These are phyloP conservation scores for Carex cristatella DNA, from an alignment of 176 grass and related monocot species.

Conservation along the genomic window DNA sequence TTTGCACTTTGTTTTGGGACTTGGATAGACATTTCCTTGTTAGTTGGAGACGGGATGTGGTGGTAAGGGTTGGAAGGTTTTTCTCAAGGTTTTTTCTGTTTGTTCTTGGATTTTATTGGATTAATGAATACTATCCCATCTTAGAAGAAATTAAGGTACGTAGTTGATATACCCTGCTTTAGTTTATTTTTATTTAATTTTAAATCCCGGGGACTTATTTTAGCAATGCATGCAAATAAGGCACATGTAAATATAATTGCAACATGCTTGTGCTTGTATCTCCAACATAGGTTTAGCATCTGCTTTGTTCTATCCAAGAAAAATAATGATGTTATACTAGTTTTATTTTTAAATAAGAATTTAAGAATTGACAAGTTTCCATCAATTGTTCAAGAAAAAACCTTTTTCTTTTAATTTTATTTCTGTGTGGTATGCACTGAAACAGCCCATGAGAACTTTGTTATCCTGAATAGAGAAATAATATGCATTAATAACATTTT, in stretches of 20 bases:
- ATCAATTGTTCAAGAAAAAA: background rate
- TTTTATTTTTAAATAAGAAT: background rate
- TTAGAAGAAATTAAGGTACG: slow-evolving; percentile 1
- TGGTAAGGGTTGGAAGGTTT: background rate
- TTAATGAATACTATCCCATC: slow-evolving; percentile 7
- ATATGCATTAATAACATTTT: background rate
- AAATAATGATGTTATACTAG: background rate
- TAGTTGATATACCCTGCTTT: background rate
- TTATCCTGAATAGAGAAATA: background rate
- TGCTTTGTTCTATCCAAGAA: background rate
- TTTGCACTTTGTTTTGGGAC: slow-evolving; percentile 17
- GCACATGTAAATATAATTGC: background rate
- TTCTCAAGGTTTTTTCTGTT: slow-evolving; percentile 1
- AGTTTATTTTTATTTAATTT: background rate
- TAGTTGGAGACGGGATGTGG: slow-evolving; percentile 11
- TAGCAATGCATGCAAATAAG: background rate
- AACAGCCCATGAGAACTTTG: background rate
- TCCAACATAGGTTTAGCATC: background rate
- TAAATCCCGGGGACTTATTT: too few species aligned
- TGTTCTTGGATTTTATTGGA: slow-evolving; percentile 10
- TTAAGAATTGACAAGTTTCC: background rate
- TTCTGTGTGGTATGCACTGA: background rate
- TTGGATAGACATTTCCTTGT: background rate
- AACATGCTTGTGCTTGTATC: background rate
- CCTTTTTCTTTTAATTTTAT: background rate